Percentiles rank a stretch among this genome's conserved stretches.
Evolutionary conservation across 2,329 filamentous ascomycete species (phyloP).

Genomic region (Xylaria arbuscula): DNA sequence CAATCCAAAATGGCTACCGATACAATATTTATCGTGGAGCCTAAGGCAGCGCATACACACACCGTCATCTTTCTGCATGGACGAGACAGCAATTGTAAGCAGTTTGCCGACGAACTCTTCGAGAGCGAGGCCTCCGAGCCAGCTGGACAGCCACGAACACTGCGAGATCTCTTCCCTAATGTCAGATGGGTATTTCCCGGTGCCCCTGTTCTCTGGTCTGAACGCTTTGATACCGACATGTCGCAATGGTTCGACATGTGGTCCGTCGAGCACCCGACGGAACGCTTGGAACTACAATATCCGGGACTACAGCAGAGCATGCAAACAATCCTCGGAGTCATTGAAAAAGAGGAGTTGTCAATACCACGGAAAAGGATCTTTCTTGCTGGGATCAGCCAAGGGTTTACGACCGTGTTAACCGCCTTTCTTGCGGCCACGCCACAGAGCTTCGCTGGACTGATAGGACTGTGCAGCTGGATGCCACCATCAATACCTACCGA

Average conservation of each 20-base stretch:
- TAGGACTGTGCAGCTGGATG: constrained; percentile 49
- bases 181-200: constrained; percentile 50
- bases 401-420: constrained; percentile 46
- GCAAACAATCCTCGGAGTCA: constrained; percentile 33
- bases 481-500: constrained; percentile 30
- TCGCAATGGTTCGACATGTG: constrained; percentile 56
- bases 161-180: constrained; percentile 42
- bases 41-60: constrained; percentile 55
- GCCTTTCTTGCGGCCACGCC: constrained; percentile 28
- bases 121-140: constrained; percentile 49
- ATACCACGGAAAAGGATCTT: constrained; percentile 45
- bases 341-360: constrained; percentile 42
- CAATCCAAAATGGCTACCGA: constrained; percentile 18
- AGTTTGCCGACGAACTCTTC: constrained; percentile 57
- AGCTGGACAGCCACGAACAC: constrained; percentile 38
- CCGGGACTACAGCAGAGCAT: constrained; percentile 43
- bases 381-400: constrained; percentile 50
- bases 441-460: constrained; percentile 43
- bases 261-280: constrained; percentile 63
- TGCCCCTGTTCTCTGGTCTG: constrained; percentile 36
- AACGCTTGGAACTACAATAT: constrained; percentile 41
- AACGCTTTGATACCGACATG: constrained; percentile 41
- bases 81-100: constrained; percentile 52
- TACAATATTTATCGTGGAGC: constrained; percentile 49
- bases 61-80: constrained; percentile 61